Evolutionary conservation across 2,329 filamentous ascomycete species (phyloP).

Genomic region (Beauveria bassiana): DNA sequence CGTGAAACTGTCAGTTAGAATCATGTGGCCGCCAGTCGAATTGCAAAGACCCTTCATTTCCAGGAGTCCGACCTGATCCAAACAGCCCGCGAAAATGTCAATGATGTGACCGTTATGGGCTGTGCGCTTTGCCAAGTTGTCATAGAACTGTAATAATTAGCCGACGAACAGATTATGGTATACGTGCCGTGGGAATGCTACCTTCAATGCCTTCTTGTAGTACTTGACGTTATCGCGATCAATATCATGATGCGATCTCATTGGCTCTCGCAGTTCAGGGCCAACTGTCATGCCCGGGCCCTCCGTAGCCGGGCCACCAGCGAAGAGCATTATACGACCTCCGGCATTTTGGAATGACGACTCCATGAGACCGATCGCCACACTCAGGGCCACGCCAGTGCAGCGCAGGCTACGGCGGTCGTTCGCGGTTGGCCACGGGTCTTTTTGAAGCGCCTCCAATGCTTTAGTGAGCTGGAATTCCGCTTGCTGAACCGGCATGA

Average conservation of each 20-base stretch:
- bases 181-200: slow-evolving; percentile 25
- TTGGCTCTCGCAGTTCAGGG: slow-evolving; percentile 89
- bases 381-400: slow-evolving; percentile 92
- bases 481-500: slow-evolving; percentile 88
- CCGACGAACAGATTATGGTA: not conserved
- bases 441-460: slow-evolving; percentile 89
- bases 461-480: slow-evolving; percentile 97
- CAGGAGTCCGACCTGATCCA: slow-evolving; percentile 92
- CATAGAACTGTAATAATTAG: slow-evolving; percentile 66
- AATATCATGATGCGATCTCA: slow-evolving; percentile 97
- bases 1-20: slow-evolving; percentile 95
- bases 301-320: slow-evolving; percentile 89
- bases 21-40: slow-evolving; percentile 95
- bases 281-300: slow-evolving; percentile 96
- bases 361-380: slow-evolving; percentile 86
- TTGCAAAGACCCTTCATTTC: slow-evolving; percentile 98
- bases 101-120: slow-evolving; percentile 96
- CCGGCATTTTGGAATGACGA: slow-evolving; percentile 94
- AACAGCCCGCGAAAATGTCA: slow-evolving; percentile 93
- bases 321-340: slow-evolving; percentile 94
- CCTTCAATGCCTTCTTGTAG: slow-evolving; percentile 97
- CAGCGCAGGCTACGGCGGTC: slow-evolving; percentile 87
- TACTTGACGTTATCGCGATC: slow-evolving; percentile 99
- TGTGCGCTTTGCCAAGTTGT: slow-evolving; percentile 84
- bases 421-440: slow-evolving; percentile 94